Conservation (phyloP, 129 eudicot species). For the Escallonia herrerae region DNA sequence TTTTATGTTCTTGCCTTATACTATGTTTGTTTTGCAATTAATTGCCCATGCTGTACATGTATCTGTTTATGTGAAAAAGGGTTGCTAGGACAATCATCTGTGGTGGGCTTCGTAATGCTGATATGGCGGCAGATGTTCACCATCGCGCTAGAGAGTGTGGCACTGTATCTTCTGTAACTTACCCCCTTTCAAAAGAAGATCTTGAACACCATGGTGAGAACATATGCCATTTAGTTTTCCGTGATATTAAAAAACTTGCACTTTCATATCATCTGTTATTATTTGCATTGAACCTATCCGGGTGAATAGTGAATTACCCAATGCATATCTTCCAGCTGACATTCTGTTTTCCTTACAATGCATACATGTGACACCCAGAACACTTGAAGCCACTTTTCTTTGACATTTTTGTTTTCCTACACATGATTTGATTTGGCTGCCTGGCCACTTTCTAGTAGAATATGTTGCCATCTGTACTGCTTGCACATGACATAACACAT, state of each 20-base stretch:
- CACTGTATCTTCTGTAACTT: constrained; percentile 63
- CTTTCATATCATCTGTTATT: too few species aligned
- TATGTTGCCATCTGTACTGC: neutral
- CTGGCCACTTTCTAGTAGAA: too few species aligned
- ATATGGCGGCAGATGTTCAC: constrained; percentile 72
- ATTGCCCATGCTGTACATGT: neutral
- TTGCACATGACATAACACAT: too few species aligned
- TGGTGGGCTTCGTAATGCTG: constrained; percentile 68
- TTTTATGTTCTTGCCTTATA: neutral
- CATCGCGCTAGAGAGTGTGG: constrained; percentile 70
- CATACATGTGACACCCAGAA: neutral
- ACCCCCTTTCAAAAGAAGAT: constrained; percentile 88
- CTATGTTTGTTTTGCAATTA: neutral
- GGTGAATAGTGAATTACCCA: too few species aligned
- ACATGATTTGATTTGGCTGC: neutral
- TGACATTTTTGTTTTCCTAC: neutral
- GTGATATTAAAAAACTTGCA: too few species aligned
- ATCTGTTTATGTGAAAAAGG: constrained; percentile 39
- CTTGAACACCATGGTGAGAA: constrained; percentile 59
- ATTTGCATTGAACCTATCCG: too few species aligned
- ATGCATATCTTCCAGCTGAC: neutral
- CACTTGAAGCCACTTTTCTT: neutral
- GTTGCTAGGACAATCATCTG: constrained; percentile 83
- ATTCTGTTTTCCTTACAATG: neutral
- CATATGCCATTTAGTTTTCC: neutral